phyloP scores from a whole-genome alignment of 2,329 filamentous ascomycete genomes.

The Ophiostoma australiae region DNA sequence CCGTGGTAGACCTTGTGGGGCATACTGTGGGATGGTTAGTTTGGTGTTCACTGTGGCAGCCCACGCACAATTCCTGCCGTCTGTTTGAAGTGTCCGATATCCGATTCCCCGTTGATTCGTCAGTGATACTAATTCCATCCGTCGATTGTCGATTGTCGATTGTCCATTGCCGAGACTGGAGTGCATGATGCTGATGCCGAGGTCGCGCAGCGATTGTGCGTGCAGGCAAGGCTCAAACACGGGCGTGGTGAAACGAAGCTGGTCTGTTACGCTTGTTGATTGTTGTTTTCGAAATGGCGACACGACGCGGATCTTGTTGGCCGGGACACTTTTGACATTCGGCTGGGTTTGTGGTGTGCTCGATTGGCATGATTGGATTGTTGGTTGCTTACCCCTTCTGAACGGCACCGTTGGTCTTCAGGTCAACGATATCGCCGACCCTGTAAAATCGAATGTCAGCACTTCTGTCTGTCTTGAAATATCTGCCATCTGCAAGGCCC shows the following conservation, averaged over 20 bases:
- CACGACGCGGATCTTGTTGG: background rate
- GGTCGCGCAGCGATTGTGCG: background rate
- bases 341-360: background rate
- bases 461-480: constrained; percentile 28
- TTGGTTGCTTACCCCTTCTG: constrained; percentile 79
- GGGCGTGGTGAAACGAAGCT: background rate
- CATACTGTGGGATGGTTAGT: constrained; percentile 58
- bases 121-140: background rate
- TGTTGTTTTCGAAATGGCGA: background rate
- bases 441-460: constrained; percentile 39
- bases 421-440: constrained; percentile 98
- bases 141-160: background rate
- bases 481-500: constrained; percentile 2
- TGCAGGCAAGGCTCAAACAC: background rate
- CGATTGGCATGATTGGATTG: background rate
- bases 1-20: constrained; percentile 99
- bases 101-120: no score
- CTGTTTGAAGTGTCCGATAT: constrained; percentile 17
- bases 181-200: background rate
- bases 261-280: background rate
- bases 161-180: background rate
- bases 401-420: constrained; percentile 96
- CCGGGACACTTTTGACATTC: background rate
- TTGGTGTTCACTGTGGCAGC: constrained; percentile 31
- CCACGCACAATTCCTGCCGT: background rate